phyloP scores from a whole-genome alignment of 2,329 filamentous ascomycete genomes.

The Hypoxylon sp. region DNA sequence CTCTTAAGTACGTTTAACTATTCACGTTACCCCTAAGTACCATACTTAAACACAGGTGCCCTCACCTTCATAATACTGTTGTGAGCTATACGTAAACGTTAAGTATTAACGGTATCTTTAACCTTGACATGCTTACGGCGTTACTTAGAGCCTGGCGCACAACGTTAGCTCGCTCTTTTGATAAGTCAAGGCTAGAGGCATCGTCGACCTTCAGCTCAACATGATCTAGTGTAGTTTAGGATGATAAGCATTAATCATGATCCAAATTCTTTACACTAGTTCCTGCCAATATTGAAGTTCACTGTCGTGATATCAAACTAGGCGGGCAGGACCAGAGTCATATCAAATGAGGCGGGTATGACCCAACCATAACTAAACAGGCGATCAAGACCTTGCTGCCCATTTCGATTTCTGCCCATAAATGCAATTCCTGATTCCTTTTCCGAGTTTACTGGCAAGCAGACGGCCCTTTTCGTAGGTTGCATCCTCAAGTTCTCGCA shows the following conservation, averaged over 20 bases:
- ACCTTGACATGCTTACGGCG: not conserved
- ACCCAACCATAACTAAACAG: not conserved
- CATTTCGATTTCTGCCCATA: not conserved
- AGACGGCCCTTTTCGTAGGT: not conserved
- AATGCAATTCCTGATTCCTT: not conserved
- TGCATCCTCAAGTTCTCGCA: not conserved
- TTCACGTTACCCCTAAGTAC: not conserved
- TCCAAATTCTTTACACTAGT: not conserved
- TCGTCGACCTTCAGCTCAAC: too few species aligned
- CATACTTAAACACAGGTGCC: conserved; percentile 8
- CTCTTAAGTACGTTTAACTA: conserved; percentile 14
- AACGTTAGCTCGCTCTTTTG: not conserved
- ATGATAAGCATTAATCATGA: not conserved
- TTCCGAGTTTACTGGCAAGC: not conserved
- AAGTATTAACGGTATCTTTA: not conserved
- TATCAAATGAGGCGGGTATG: not conserved
- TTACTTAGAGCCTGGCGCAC: not conserved
- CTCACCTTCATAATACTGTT: not conserved
- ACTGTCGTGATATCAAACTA: not conserved
- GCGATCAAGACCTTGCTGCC: not conserved
- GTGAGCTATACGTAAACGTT: not conserved
- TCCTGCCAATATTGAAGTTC: not conserved
- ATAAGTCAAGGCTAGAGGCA: not conserved
- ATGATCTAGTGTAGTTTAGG: not conserved
- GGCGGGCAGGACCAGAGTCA: not conserved